Percentiles rank a stretch among this genome's conserved stretches.
These are phyloP conservation scores for Fusarium sp. DNA, from an alignment of 2,329 filamentous ascomycete genomes.

Conservation along the genomic window DNA sequence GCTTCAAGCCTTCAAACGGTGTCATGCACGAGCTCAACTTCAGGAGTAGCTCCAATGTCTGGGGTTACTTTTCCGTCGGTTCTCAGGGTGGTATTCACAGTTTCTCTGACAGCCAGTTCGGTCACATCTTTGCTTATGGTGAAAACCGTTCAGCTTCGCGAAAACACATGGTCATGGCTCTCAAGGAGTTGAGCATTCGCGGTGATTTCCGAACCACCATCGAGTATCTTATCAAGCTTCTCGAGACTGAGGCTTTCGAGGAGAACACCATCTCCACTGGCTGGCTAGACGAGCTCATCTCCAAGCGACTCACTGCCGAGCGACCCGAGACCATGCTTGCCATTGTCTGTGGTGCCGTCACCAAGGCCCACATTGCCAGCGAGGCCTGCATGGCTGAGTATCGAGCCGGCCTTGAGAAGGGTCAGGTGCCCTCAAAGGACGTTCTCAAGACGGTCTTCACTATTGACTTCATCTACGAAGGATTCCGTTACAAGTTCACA, in stretches of 20 bases:
- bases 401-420: slow-evolving; percentile 88
- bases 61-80: slow-evolving; percentile 99
- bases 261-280: slow-evolving; percentile 99
- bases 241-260: slow-evolving; percentile 98
- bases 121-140: slow-evolving; percentile 98
- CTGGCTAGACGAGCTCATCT: slow-evolving; percentile 98
- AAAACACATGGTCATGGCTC: slow-evolving; percentile 98
- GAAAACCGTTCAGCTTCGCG: slow-evolving; percentile 95
- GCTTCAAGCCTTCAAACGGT: slow-evolving; percentile 99
- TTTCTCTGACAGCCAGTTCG: slow-evolving; percentile 98
- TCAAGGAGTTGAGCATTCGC: slow-evolving; percentile 99
- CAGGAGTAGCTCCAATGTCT: slow-evolving; percentile 97
- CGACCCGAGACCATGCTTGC: slow-evolving; percentile 92
- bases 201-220: slow-evolving; percentile 99
- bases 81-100: slow-evolving; percentile 97
- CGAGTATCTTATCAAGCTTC: slow-evolving; percentile 97
- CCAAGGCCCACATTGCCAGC: slow-evolving; percentile 93
- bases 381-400: slow-evolving; percentile 90
- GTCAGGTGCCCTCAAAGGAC: slow-evolving; percentile 96
- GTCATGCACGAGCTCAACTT: slow-evolving; percentile 99
- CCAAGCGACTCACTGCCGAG: slow-evolving; percentile 96
- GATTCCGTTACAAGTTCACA: slow-evolving; percentile 96
- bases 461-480: slow-evolving; percentile 98
- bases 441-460: slow-evolving; percentile 97
- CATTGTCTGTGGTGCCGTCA: slow-evolving; percentile 94